Evolutionary conservation across 306 rosid species (phyloP).

Genomic region (Acacia crassicarpa): DNA sequence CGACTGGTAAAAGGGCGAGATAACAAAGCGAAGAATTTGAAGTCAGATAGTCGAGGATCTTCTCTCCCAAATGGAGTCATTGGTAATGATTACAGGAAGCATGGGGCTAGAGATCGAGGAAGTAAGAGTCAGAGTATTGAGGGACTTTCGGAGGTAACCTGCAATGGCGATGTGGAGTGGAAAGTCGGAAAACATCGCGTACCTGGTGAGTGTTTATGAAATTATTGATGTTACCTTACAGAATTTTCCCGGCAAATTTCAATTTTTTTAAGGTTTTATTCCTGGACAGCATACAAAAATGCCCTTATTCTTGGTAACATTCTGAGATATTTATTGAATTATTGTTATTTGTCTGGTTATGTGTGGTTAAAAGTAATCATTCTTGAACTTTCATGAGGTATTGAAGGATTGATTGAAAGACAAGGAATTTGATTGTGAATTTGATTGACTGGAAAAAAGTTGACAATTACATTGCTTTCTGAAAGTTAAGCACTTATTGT

Average conservation of each 20-base stretch:
- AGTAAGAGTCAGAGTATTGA: constrained; percentile 33
- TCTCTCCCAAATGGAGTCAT: constrained; percentile 47
- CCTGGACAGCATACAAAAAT: background rate
- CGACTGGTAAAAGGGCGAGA: constrained; percentile 43
- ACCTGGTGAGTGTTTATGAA: constrained; percentile 52
- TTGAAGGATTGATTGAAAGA: background rate
- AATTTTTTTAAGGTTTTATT: background rate
- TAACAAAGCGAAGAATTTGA: constrained; percentile 32
- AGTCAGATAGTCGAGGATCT: constrained; percentile 29
- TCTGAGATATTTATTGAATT: background rate
- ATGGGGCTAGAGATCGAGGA: constrained; percentile 33
- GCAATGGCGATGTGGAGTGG: constrained; percentile 56
- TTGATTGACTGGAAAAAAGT: background rate
- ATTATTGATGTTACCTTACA: background rate
- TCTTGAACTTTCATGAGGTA: background rate
- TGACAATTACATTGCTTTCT: background rate
- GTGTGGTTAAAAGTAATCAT: background rate
- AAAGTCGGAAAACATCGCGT: constrained; percentile 42
- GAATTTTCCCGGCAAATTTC: constrained; percentile 3
- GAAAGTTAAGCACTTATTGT: background rate
- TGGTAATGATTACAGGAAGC: constrained; percentile 25
- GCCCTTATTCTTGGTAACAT: background rate
- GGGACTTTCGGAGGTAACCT: constrained; percentile 34
- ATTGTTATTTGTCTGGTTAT: background rate
- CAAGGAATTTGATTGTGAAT: background rate